These are phyloP conservation scores for Scheffersomyces insectosa DNA, from an alignment of 1,139 yeast genomes.

Conservation along the genomic window DNA sequence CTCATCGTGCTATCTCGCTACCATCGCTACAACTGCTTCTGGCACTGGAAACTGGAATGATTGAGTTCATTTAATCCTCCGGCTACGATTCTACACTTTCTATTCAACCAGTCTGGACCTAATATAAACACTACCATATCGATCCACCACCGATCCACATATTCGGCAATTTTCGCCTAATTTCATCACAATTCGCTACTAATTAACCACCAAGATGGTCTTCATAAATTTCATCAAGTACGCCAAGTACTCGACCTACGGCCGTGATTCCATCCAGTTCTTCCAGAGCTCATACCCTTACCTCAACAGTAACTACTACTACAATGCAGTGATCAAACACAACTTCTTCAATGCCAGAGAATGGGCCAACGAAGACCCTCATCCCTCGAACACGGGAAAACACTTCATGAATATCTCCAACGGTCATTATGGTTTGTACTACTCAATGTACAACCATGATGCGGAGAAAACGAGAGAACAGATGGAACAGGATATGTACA, in stretches of 20 bases:
- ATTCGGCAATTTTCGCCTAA: no score
- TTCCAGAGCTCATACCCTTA: constrained; percentile 45
- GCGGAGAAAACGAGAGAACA: constrained; percentile 14
- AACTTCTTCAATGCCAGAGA: constrained; percentile 18
- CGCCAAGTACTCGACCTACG: constrained; percentile 18
- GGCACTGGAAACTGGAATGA: no score
- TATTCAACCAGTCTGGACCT: no score
- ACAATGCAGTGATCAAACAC: constrained; percentile 19
- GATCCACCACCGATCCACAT: no score
- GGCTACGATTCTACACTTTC: no score
- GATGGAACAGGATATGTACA: background rate
- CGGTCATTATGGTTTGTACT: constrained; percentile 50
- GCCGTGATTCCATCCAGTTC: constrained; percentile 31
- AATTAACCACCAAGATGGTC: constrained; percentile 14
- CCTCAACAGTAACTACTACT: constrained; percentile 22
- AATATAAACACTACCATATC: no score
- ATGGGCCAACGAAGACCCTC: constrained; percentile 35
- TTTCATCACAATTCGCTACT: no score
- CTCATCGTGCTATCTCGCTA: no score
- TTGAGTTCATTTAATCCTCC: no score
- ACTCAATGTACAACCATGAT: constrained; percentile 43
- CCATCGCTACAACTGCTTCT: no score
- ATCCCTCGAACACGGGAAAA: constrained; percentile 25
- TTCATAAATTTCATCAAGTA: constrained; percentile 29
- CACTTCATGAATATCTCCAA: constrained; percentile 33